phyloP scores from a whole-genome alignment of 306 rosid genomes.

The Castanospermum australe region DNA sequence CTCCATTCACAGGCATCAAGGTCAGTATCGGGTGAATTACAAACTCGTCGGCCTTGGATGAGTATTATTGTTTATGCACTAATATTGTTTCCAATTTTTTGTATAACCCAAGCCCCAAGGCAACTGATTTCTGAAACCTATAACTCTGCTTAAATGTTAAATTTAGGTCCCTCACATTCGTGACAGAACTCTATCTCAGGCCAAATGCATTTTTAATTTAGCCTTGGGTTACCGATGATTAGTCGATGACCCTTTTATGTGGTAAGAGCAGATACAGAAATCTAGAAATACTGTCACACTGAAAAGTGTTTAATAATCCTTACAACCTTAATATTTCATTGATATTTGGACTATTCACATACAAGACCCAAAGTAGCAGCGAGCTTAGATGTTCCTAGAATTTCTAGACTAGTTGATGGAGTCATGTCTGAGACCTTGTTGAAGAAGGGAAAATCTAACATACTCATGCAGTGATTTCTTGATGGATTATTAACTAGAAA shows the following conservation, averaged over 20 bases:
- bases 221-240: not conserved
- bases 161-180: not conserved
- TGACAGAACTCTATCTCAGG: not conserved
- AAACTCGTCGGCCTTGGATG: too few relatives aligned
- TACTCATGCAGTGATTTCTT: not conserved
- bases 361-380: not conserved
- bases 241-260: not conserved
- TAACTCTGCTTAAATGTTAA: not conserved
- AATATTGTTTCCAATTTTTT: not conserved
- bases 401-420: not conserved
- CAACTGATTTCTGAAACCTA: not conserved
- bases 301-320: not conserved
- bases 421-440: not conserved
- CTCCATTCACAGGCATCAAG: too few relatives aligned
- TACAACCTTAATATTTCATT: slow-evolving; percentile 13
- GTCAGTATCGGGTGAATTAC: too few relatives aligned
- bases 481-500: not conserved
- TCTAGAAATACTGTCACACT: not conserved
- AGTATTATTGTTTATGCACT: not conserved
- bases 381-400: not conserved
- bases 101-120: not conserved
- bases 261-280: not conserved
- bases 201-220: not conserved
- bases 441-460: slow-evolving; percentile 30
- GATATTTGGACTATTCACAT: slow-evolving; percentile 32